These are phyloP conservation scores for Candida berthetii DNA, from an alignment of 805 yeast genomes.

Conservation along the genomic window DNA sequence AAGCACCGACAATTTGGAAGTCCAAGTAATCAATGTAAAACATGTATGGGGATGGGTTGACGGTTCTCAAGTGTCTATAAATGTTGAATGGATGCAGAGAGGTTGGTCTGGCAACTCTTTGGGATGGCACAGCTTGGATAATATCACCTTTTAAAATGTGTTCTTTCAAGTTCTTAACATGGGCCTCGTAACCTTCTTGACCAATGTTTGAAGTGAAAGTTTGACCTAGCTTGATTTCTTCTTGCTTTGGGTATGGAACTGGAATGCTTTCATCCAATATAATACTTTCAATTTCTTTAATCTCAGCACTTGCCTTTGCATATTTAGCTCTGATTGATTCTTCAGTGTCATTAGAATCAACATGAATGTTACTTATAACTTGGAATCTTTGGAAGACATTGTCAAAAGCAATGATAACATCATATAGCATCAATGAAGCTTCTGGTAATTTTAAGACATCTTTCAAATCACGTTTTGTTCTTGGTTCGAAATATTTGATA, in stretches of 20 bases:
- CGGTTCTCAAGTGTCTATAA: conserved; percentile 89
- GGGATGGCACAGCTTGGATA: conserved; percentile 97
- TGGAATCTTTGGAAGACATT: conserved; percentile 92
- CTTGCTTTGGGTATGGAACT: conserved; percentile 67
- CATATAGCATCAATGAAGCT: conserved; percentile 86
- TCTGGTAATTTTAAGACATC: conserved; percentile 88
- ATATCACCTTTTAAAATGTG: conserved; percentile 91
- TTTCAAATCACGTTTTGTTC: conserved; percentile 64
- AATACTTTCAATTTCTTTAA: conserved; percentile 45
- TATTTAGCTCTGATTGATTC: conserved; percentile 38
- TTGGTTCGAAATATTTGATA: conserved; percentile 94
- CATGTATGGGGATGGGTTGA: conserved; percentile 96
- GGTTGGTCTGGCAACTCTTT: conserved; percentile 93
- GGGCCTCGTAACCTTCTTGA: conserved; percentile 84
- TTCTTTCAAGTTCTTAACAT: conserved; percentile 66
- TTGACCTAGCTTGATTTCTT: conserved; percentile 60
- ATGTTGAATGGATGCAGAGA: conserved; percentile 94
- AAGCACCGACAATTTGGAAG: conserved; percentile 95
- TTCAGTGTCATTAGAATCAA: conserved; percentile 26
- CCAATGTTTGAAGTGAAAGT: conserved; percentile 86
- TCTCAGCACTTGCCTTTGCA: conserved; percentile 47
- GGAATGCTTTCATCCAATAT: conserved; percentile 38
- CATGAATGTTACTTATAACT: conserved; percentile 72
- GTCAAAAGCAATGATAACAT: conserved; percentile 86
- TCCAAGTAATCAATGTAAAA: conserved; percentile 89